A percentile compares a stretch with the other conserved stretches of the same genome.
Conservation (phyloP, 2,329 filamentous ascomycete genomes). For the Aspergillus oerlinghausenensis region DNA sequence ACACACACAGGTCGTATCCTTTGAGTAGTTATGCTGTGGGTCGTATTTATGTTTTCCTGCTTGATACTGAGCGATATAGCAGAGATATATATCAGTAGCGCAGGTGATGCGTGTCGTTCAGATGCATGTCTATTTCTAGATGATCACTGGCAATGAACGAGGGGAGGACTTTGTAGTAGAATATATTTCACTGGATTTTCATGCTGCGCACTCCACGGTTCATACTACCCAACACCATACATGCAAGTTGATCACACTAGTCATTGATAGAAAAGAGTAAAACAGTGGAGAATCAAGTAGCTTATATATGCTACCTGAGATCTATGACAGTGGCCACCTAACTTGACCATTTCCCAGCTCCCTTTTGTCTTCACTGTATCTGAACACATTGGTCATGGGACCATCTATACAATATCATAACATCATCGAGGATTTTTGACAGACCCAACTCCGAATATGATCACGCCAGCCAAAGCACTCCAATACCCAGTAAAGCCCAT, state of each 20-base stretch:
- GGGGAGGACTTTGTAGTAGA: too few relatives aligned
- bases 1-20: too few relatives aligned
- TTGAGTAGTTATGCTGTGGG: too few relatives aligned
- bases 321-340: constrained; percentile 54
- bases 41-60: too few relatives aligned
- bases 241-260: neutral
- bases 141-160: too few relatives aligned
- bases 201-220: too few relatives aligned
- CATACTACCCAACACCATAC: neutral
- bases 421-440: constrained; percentile 11
- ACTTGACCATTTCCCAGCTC: constrained; percentile 48
- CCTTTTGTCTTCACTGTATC: constrained; percentile 16
- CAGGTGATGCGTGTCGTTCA: too few relatives aligned
- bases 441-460: constrained; percentile 17
- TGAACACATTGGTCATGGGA: constrained; percentile 8
- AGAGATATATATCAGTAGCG: too few relatives aligned
- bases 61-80: too few relatives aligned
- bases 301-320: neutral
- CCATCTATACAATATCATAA: constrained; percentile 12
- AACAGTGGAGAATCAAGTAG: neutral
- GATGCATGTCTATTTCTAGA: too few relatives aligned
- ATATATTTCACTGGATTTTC: too few relatives aligned
- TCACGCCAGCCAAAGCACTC: constrained; percentile 14
- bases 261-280: neutral
- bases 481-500: constrained; percentile 10